Evolutionary conservation across 2,329 filamentous ascomycete genomes (phyloP).

Genomic region (Apiospora rasikravindrae): DNA sequence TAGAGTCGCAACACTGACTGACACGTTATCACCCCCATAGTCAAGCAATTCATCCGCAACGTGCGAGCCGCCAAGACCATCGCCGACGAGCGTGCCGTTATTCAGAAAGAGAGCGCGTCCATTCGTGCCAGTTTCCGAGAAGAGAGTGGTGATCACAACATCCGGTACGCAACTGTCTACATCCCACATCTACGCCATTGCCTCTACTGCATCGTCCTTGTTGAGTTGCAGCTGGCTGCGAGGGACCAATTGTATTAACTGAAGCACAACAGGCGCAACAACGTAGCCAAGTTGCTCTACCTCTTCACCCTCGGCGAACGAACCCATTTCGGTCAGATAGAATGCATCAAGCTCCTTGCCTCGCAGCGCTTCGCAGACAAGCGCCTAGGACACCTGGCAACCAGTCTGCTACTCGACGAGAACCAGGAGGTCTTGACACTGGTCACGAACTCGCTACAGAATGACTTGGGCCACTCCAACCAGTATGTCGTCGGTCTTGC

Average conservation of each 20-base stretch:
- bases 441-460: constrained; percentile 97
- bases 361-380: constrained; percentile 98
- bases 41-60: constrained; percentile 99
- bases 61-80: constrained; percentile 98
- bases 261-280: constrained; percentile 76
- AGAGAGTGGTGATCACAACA: constrained; percentile 89
- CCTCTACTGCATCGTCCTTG: neutral
- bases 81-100: constrained; percentile 96
- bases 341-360: constrained; percentile 96
- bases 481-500: constrained; percentile 98
- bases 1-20: constrained; percentile 19
- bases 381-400: constrained; percentile 91
- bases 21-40: constrained; percentile 52
- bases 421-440: constrained; percentile 97
- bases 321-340: constrained; percentile 98
- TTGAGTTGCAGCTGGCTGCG: neutral
- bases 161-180: constrained; percentile 65
- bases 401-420: constrained; percentile 94
- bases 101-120: constrained; percentile 98
- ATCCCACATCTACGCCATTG: neutral
- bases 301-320: constrained; percentile 97
- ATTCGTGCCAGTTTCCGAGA: constrained; percentile 98
- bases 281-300: constrained; percentile 97
- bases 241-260: neutral
- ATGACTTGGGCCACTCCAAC: constrained; percentile 96